Percentiles rank a stretch among this genome's conserved stretches.
Conservation (phyloP, 257 asterid species). For the Solanum sparsipilum region DNA sequence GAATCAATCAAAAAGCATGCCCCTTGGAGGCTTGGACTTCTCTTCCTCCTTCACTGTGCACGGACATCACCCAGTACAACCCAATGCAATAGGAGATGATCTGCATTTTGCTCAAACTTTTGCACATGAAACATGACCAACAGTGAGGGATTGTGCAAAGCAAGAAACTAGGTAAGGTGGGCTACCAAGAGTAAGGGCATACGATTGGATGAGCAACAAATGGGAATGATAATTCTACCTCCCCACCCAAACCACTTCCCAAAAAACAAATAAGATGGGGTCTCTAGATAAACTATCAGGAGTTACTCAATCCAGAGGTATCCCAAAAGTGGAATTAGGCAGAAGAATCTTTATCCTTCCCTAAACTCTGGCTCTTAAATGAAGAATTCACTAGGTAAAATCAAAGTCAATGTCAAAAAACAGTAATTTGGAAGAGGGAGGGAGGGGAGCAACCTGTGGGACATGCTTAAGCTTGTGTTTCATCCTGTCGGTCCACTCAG, state of each 20-base stretch:
- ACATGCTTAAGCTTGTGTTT: conserved; percentile 91
- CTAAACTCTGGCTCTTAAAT: background rate
- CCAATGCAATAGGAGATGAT: background rate
- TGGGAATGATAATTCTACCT: background rate
- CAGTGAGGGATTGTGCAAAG: background rate
- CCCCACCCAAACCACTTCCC: background rate
- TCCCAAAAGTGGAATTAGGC: background rate
- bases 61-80: background rate
- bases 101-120: background rate
- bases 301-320: background rate
- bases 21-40: background rate
- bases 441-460: conserved; percentile 46
- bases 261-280: background rate
- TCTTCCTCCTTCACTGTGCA: background rate
- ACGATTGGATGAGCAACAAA: background rate
- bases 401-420: background rate
- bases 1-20: background rate
- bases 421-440: background rate
- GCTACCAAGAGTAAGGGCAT: background rate
- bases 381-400: background rate
- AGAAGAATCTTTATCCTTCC: background rate
- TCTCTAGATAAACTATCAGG: background rate
- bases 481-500: conserved; percentile 99
- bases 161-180: background rate
- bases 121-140: background rate